Evolutionary conservation across 768 basidiomycete genomes (phyloP).

Genomic region (Hydnomerulius pinastri): DNA sequence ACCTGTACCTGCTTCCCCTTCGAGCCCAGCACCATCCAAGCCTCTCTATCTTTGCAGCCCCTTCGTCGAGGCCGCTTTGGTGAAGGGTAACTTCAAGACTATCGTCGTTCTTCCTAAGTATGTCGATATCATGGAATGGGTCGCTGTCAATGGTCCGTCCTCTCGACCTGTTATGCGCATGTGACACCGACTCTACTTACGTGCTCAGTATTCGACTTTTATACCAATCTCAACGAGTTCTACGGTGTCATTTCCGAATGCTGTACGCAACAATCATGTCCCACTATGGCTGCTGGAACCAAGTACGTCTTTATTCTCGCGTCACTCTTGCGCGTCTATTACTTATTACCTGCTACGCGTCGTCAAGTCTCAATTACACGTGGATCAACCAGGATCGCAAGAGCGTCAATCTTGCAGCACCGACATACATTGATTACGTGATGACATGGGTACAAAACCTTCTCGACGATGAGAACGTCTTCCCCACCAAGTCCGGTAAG

Average conservation of each 20-base stretch:
- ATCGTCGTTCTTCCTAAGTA: slow-evolving; percentile 97
- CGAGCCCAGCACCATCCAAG: slow-evolving; percentile 38
- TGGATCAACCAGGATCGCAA: slow-evolving; percentile 95
- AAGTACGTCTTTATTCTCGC: slow-evolving; percentile 51
- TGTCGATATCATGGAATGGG: slow-evolving; percentile 96
- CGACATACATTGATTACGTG: slow-evolving; percentile 97
- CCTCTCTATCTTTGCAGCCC: slow-evolving; percentile 91
- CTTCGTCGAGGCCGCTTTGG: slow-evolving; percentile 92
- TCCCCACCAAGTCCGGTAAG: slow-evolving; percentile 94
- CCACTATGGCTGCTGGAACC: slow-evolving; percentile 88
- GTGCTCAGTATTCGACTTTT: slow-evolving; percentile 88
- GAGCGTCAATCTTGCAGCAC: slow-evolving; percentile 84
- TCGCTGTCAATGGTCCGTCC: slow-evolving; percentile 85
- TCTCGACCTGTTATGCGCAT: too few species aligned
- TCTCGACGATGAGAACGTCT: slow-evolving; percentile 90
- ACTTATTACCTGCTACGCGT: neutral
- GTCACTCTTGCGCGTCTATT: neutral
- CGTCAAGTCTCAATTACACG: slow-evolving; percentile 79
- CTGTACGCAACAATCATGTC: slow-evolving; percentile 88
- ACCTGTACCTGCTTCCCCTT: slow-evolving; percentile 42
- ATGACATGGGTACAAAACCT: slow-evolving; percentile 97
- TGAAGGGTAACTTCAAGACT: slow-evolving; percentile 98
- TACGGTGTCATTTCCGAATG: slow-evolving; percentile 93
- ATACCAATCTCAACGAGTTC: slow-evolving; percentile 95
- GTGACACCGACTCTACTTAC: neutral